These are phyloP conservation scores for Hypoxylon fragiforme DNA, from an alignment of 495 filamentous ascomycete species.

Conservation along the genomic window DNA sequence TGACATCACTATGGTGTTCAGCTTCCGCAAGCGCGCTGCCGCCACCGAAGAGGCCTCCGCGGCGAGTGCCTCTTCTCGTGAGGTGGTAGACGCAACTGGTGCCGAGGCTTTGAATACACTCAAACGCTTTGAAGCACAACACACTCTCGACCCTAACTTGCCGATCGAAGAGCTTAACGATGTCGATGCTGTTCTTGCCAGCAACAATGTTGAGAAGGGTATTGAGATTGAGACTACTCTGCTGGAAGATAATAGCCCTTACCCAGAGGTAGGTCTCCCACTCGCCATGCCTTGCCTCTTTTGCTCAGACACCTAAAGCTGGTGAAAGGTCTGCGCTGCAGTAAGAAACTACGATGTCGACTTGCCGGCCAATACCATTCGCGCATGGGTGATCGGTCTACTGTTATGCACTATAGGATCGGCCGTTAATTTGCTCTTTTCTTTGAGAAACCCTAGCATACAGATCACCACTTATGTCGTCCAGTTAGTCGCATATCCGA, in stretches of 20 bases:
- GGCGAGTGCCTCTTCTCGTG: constrained; percentile 25
- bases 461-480: constrained; percentile 68
- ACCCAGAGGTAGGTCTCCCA: constrained; percentile 60
- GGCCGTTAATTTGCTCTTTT: constrained; percentile 70
- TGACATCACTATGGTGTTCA: constrained; percentile 23
- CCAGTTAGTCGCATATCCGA: constrained; percentile 69
- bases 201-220: constrained; percentile 55
- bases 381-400: constrained; percentile 73
- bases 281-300: constrained; percentile 14
- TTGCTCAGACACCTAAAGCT: constrained; percentile 41
- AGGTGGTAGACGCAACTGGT: constrained; percentile 22
- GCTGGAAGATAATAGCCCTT: constrained; percentile 68
- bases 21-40: constrained; percentile 36
- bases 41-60: constrained; percentile 30
- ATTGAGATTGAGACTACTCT: constrained; percentile 60
- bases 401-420: constrained; percentile 64
- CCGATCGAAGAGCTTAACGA: constrained; percentile 63
- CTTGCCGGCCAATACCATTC: constrained; percentile 67
- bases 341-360: constrained; percentile 69
- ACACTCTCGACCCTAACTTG: constrained; percentile 72
- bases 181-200: constrained; percentile 62
- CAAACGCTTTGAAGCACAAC: constrained; percentile 59
- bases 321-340: constrained; percentile 60
- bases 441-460: constrained; percentile 65
- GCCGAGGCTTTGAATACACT: constrained; percentile 42